Percentiles rank a stretch among this genome's conserved stretches.
Evolutionary conservation across 2,329 filamentous ascomycete genomes (phyloP).

Genomic region (Clarireedia paspali): DNA sequence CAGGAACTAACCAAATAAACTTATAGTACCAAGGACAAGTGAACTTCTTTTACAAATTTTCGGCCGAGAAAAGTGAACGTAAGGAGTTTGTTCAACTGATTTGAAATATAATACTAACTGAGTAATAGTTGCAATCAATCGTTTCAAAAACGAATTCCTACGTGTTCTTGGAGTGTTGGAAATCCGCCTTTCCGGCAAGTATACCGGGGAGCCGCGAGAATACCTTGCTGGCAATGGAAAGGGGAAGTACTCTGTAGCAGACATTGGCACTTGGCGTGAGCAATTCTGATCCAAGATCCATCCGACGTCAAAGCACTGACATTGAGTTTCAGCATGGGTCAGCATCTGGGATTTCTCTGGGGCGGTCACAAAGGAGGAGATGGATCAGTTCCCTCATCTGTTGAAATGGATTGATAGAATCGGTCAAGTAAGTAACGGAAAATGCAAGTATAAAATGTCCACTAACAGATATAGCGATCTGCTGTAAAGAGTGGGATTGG

Average conservation of each 20-base stretch:
- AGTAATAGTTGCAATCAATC: slow-evolving; percentile 36
- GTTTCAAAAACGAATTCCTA: slow-evolving; percentile 44
- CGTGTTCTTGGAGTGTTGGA: slow-evolving; percentile 48
- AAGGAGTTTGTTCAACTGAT: background rate
- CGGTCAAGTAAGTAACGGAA: slow-evolving; percentile 25
- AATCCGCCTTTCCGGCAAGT: slow-evolving; percentile 44
- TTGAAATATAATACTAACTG: background rate
- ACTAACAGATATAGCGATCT: slow-evolving; percentile 11
- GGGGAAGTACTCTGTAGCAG: slow-evolving; percentile 46
- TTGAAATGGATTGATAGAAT: slow-evolving; percentile 46
- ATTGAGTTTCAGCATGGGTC: slow-evolving; percentile 33
- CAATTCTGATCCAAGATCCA: background rate
- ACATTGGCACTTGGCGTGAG: slow-evolving; percentile 40
- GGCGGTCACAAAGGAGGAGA: slow-evolving; percentile 39
- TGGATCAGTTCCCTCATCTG: slow-evolving; percentile 42
- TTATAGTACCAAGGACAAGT: slow-evolving; percentile 3
- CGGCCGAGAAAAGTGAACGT: slow-evolving; percentile 2
- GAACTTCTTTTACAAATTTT: slow-evolving; percentile 9
- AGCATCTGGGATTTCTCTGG: slow-evolving; percentile 34
- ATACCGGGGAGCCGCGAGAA: slow-evolving; percentile 39
- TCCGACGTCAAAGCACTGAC: background rate
- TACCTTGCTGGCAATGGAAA: slow-evolving; percentile 45
- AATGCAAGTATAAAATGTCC: background rate
- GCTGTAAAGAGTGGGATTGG: slow-evolving; percentile 25
- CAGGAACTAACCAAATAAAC: background rate